These are phyloP conservation scores for Plasmodium cynomolgi DNA, from an alignment of 169 alveolate species.

Conservation along the genomic window DNA sequence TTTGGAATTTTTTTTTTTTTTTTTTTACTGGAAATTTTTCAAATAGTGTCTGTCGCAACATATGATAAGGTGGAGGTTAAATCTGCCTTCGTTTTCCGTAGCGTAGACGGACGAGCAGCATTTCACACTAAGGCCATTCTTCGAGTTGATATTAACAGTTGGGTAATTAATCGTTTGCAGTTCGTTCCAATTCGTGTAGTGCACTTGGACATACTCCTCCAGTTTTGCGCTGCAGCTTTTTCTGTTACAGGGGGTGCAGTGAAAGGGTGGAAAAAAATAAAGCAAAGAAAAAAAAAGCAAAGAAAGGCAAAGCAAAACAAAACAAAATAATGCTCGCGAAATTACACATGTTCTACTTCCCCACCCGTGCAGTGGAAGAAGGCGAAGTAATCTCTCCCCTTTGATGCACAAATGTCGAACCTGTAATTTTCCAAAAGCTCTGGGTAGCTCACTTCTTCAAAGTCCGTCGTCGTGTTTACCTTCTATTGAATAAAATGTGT, in stretches of 20 bases:
- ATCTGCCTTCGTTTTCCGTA: constrained; percentile 6
- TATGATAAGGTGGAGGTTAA: constrained; percentile 23
- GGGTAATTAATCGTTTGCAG: constrained; percentile 54
- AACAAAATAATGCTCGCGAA: not conserved
- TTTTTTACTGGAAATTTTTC: constrained; percentile 59
- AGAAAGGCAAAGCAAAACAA: not conserved
- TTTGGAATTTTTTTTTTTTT: not conserved
- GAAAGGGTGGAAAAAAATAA: not conserved
- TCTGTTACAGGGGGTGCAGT: not conserved
- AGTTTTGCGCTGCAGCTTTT: constrained; percentile 17
- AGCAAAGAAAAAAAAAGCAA: not conserved
- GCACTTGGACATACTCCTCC: constrained; percentile 23
- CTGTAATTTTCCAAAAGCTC: constrained; percentile 48
- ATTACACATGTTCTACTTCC: not conserved
- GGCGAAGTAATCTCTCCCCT: not conserved
- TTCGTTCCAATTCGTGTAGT: constrained; percentile 47
- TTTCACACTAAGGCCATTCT: constrained; percentile 30
- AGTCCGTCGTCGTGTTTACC: not conserved
- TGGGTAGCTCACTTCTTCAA: constrained; percentile 11
- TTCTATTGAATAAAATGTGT: constrained; percentile 8
- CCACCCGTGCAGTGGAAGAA: not conserved
- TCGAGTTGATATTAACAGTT: constrained; percentile 36
- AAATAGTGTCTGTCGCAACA: constrained; percentile 71
- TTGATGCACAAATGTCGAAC: not conserved
- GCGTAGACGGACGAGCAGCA: constrained; percentile 66